Conservation (phyloP, 225 moss, liverwort and hornwort genomes). For the Bryum argenteum region DNA sequence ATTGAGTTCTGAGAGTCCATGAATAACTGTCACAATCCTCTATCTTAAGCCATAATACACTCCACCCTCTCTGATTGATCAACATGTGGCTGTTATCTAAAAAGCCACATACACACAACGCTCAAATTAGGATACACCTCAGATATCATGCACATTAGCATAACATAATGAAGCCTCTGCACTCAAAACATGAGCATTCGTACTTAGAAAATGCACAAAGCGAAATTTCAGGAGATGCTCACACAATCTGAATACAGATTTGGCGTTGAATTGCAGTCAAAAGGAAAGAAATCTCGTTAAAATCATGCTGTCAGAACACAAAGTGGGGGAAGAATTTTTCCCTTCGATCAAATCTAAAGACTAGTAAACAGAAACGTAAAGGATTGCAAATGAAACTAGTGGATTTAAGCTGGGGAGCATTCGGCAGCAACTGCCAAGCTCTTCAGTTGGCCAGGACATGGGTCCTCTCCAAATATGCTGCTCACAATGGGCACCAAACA, state of each 20-base stretch:
- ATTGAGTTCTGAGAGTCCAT: too few species aligned
- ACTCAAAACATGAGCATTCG: too few species aligned
- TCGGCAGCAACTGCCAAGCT: slow-evolving; percentile 68
- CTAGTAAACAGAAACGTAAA: neutral
- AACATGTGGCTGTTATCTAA: too few species aligned
- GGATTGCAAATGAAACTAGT: neutral
- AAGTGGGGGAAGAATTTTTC: neutral
- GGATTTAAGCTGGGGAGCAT: slow-evolving; percentile 28
- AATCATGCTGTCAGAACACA: neutral
- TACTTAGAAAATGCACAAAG: neutral
- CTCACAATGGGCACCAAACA: slow-evolving; percentile 60
- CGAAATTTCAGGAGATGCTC: slow-evolving; percentile 6
- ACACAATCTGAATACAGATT: neutral
- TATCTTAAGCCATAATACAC: too few species aligned
- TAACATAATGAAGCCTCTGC: too few species aligned
- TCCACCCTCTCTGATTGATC: too few species aligned
- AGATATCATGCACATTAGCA: too few species aligned
- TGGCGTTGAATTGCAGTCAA: neutral
- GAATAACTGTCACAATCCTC: too few species aligned
- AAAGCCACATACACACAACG: too few species aligned
- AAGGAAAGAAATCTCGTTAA: neutral
- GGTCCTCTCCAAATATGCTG: slow-evolving; percentile 61
- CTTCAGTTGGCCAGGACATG: slow-evolving; percentile 62
- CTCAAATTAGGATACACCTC: too few species aligned
- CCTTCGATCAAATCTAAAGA: neutral